phyloP scores from a whole-genome alignment of 441 rosid genomes.

The Manihot esculenta region DNA sequence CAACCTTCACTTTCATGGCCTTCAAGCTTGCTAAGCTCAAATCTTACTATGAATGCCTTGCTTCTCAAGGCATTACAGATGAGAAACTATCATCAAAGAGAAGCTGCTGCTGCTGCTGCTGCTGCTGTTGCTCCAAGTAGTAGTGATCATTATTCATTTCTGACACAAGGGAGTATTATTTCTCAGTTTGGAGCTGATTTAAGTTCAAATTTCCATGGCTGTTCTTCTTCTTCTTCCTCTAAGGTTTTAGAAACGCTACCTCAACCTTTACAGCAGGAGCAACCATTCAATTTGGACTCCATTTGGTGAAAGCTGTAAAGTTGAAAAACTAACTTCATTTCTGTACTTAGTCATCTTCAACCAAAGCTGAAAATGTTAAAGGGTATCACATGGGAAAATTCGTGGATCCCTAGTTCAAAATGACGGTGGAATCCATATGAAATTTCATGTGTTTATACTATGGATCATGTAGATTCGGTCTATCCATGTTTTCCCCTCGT shows the following conservation, averaged over 20 bases:
- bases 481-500: no score
- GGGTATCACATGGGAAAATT: no score
- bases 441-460: no score
- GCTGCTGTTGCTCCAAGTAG: constrained; percentile 26
- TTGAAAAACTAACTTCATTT: neutral
- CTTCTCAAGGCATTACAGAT: constrained; percentile 79
- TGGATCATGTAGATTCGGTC: no score
- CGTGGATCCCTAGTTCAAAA: no score
- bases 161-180: constrained; percentile 32
- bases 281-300: constrained; percentile 75
- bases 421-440: no score
- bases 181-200: constrained; percentile 34
- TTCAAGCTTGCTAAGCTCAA: constrained; percentile 50
- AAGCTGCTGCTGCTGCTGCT: constrained; percentile 34
- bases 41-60: constrained; percentile 68
- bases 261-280: constrained; percentile 59
- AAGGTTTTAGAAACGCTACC: constrained; percentile 33
- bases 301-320: constrained; percentile 50
- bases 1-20: constrained; percentile 55
- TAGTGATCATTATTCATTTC: constrained; percentile 28
- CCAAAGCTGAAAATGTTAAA: no score
- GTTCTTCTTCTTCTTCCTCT: constrained; percentile 48
- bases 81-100: constrained; percentile 54
- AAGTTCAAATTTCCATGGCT: constrained; percentile 40
- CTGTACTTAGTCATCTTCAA: no score